phyloP scores from a whole-genome alignment of 805 yeast genomes.

The Candida coquimbonensis region DNA sequence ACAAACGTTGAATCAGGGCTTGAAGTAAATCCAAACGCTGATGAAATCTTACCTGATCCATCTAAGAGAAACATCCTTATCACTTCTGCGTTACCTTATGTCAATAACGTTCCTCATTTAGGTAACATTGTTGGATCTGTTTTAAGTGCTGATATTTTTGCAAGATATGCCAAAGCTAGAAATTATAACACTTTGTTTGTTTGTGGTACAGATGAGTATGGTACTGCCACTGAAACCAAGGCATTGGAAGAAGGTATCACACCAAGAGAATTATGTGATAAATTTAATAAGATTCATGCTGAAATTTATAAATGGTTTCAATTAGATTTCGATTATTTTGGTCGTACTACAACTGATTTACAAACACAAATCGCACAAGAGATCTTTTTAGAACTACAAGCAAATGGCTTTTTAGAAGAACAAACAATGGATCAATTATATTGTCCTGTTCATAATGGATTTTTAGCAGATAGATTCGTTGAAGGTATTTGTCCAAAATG shows the following conservation, averaged over 20 bases:
- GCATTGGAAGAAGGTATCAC: slow-evolving; percentile 90
- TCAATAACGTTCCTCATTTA: slow-evolving; percentile 95
- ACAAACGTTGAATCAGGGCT: slow-evolving; percentile 22
- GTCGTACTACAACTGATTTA: slow-evolving; percentile 86
- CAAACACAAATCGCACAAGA: slow-evolving; percentile 97
- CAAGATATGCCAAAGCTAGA: slow-evolving; percentile 85
- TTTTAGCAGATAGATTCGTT: slow-evolving; percentile 91
- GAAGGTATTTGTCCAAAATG: slow-evolving; percentile 98
- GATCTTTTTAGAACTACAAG: slow-evolving; percentile 67
- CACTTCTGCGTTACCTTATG: slow-evolving; percentile 96
- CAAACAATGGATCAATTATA: slow-evolving; percentile 83
- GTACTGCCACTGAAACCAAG: slow-evolving; percentile 98
- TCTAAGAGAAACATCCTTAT: slow-evolving; percentile 71
- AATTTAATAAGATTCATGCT: slow-evolving; percentile 78
- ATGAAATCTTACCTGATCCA: slow-evolving; percentile 50
- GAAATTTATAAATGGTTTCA: slow-evolving; percentile 96
- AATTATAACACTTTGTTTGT: slow-evolving; percentile 79
- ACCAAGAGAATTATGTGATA: slow-evolving; percentile 85
- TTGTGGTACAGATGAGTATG: slow-evolving; percentile 99
- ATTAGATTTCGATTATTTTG: slow-evolving; percentile 89
- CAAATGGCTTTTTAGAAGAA: slow-evolving; percentile 81
- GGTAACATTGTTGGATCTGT: slow-evolving; percentile 97
- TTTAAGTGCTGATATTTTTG: slow-evolving; percentile 85
- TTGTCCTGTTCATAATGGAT: slow-evolving; percentile 86
- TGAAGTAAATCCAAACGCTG: slow-evolving; percentile 20